These are phyloP conservation scores for Collybia sordida DNA, from an alignment of 768 basidiomycete genomes.

Conservation along the genomic window DNA sequence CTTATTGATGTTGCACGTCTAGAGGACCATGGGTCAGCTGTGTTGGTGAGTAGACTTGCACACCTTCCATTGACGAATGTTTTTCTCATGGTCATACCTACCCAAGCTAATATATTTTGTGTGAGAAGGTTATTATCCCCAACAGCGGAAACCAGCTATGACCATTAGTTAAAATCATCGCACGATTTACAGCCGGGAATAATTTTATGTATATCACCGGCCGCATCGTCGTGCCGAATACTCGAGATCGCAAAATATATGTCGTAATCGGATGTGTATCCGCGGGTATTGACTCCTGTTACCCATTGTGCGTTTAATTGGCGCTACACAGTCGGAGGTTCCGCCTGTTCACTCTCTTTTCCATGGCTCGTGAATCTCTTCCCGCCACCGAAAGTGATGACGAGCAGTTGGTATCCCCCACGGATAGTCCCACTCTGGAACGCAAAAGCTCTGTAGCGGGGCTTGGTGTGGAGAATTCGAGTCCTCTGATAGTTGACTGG, in stretches of 20 bases:
- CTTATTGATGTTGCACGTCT: too few species aligned
- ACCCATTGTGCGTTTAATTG: neutral
- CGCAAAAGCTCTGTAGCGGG: neutral
- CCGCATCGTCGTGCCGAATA: too few species aligned
- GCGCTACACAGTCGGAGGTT: neutral
- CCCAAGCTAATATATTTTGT: too few species aligned
- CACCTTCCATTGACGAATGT: too few species aligned
- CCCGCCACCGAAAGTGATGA: neutral
- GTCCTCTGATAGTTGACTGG: constrained; percentile 51
- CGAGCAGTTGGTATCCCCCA: neutral
- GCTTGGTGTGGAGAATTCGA: neutral
- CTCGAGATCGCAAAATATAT: neutral
- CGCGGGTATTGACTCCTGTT: neutral
- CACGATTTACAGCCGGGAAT: too few species aligned
- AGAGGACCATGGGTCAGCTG: too few species aligned
- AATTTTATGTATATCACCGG: too few species aligned
- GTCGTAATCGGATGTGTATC: neutral
- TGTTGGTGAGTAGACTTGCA: too few species aligned
- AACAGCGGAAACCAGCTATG: too few species aligned
- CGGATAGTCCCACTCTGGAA: neutral
- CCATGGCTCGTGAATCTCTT: neutral
- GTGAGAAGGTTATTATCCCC: too few species aligned
- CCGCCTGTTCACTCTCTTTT: neutral
- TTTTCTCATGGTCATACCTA: too few species aligned
- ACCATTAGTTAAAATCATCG: too few species aligned